phyloP scores from a whole-genome alignment of 768 basidiomycete species.

The Boletus rex-veris region DNA sequence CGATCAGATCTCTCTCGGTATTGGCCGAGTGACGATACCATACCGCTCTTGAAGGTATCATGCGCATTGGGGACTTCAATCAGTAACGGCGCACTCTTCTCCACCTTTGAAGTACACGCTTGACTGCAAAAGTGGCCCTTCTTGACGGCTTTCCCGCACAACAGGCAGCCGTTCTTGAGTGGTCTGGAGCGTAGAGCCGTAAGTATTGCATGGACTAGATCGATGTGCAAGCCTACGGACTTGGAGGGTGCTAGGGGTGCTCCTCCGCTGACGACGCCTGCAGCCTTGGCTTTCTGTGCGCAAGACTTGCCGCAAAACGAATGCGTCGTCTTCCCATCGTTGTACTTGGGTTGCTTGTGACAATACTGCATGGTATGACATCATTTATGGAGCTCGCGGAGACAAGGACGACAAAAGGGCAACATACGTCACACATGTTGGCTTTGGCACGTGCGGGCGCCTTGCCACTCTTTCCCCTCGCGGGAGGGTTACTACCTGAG shows the following conservation, averaged over 20 bases:
- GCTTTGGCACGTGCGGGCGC: slow-evolving; percentile 24
- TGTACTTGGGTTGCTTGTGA: slow-evolving; percentile 55
- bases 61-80: slow-evolving; percentile 59
- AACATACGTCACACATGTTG: slow-evolving; percentile 51
- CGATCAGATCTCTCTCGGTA: not conserved
- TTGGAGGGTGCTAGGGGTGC: slow-evolving; percentile 26
- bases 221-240: slow-evolving; percentile 25
- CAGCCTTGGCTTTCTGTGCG: slow-evolving; percentile 43
- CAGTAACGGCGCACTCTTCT: slow-evolving; percentile 51
- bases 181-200: slow-evolving; percentile 32
- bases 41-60: slow-evolving; percentile 64
- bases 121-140: slow-evolving; percentile 63
- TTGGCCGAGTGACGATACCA: slow-evolving; percentile 13
- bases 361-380: slow-evolving; percentile 43
- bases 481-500: slow-evolving; percentile 25
- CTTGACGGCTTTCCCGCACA: slow-evolving; percentile 58
- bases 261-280: slow-evolving; percentile 26
- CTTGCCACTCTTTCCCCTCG: slow-evolving; percentile 25
- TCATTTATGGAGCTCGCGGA: not conserved
- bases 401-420: slow-evolving; percentile 7
- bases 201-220: slow-evolving; percentile 30
- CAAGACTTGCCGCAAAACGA: slow-evolving; percentile 64
- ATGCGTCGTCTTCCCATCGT: slow-evolving; percentile 55
- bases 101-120: slow-evolving; percentile 52
- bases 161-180: slow-evolving; percentile 47